Conservation (phyloP, 2,329 filamentous ascomycete genomes). For the Amylocarpus encephaloides region DNA sequence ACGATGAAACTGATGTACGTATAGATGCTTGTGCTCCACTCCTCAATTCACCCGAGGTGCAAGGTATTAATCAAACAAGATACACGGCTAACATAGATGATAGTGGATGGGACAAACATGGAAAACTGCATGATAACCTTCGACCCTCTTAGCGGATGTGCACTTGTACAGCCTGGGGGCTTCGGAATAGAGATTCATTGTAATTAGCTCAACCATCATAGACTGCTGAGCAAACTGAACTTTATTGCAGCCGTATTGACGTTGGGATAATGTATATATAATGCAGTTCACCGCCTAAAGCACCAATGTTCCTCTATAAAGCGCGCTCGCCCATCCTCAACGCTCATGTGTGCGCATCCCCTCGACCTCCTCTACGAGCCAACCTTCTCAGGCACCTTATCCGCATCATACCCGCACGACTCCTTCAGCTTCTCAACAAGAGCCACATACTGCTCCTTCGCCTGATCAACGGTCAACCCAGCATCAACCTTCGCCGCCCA, state of each 20-base stretch:
- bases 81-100: neutral
- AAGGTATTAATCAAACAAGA: neutral
- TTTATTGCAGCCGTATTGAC: neutral
- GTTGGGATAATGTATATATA: neutral
- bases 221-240: neutral
- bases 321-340: neutral
- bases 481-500: conserved; percentile 69
- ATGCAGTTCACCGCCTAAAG: neutral
- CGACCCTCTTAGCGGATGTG: neutral
- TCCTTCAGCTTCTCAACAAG: conserved; percentile 66
- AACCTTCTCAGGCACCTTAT: conserved; percentile 57
- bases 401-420: conserved; percentile 59
- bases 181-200: neutral
- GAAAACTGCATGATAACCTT: conserved; percentile 3
- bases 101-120: conserved; percentile 25
- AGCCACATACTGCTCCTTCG: conserved; percentile 71
- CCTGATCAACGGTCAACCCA: conserved; percentile 53
- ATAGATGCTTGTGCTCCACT: neutral
- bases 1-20: conserved; percentile 53
- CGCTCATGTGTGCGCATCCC: neutral
- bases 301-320: neutral
- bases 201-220: neutral
- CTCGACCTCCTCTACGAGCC: conserved; percentile 11
- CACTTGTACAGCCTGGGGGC: neutral
- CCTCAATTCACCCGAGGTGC: neutral